Percentiles rank a stretch among this genome's conserved stretches.
These are phyloP conservation scores for Nakataea oryzae DNA, from an alignment of 2,329 filamentous ascomycete genomes.

Conservation along the genomic window DNA sequence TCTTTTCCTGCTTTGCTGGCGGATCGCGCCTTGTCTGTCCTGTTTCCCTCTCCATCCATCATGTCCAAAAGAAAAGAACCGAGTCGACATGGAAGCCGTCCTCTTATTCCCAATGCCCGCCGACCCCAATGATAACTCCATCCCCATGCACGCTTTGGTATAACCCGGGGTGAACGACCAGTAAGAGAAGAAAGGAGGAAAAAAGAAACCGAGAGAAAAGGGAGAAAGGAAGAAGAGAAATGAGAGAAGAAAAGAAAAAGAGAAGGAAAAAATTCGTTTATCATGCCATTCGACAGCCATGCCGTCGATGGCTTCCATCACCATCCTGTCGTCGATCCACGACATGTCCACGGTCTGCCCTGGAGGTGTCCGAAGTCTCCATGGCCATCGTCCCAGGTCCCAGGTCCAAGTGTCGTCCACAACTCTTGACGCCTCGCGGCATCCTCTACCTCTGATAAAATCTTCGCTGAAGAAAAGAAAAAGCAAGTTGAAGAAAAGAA, in stretches of 20 bases:
- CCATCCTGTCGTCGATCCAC: neutral
- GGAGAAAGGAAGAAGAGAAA: neutral
- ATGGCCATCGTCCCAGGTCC: neutral
- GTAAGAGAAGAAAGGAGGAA: constrained; percentile 1
- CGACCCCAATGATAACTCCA: constrained; percentile 3
- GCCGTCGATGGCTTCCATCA: neutral
- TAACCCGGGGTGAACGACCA: constrained; percentile 3
- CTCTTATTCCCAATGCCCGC: neutral
- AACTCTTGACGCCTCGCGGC: constrained; percentile 25
- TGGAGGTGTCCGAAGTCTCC: constrained; percentile 2
- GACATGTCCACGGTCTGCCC: neutral
- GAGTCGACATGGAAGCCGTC: neutral
- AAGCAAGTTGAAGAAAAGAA: constrained; percentile 13
- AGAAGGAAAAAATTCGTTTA: neutral
- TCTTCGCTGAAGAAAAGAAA: constrained; percentile 9
- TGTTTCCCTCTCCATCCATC: neutral
- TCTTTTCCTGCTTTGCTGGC: neutral
- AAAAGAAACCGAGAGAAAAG: constrained; percentile 2
- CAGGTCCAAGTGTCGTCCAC: constrained; percentile 1
- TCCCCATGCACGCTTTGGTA: constrained; percentile 8
- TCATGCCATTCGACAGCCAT: neutral
- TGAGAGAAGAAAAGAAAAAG: constrained; percentile 9
- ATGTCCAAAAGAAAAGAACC: neutral
- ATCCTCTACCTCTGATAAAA: constrained; percentile 17
- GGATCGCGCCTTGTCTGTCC: neutral